Conservation (phyloP, 2,329 filamentous ascomycete genomes). For the Microcera coccophila region DNA sequence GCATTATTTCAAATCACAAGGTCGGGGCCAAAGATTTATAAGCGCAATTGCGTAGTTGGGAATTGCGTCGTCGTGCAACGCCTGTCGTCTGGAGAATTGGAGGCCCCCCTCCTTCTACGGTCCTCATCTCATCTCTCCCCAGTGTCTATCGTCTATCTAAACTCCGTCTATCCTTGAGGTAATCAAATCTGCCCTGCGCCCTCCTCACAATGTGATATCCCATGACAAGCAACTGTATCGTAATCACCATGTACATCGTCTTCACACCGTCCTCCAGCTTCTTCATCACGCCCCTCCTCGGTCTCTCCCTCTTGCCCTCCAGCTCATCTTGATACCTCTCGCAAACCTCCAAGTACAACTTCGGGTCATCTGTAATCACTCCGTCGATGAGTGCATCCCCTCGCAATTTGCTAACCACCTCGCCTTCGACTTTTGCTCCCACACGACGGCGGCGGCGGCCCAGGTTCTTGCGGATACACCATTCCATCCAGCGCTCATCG, state of each 20-base stretch:
- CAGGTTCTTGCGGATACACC: constrained; percentile 55
- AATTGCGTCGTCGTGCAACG: too few species aligned
- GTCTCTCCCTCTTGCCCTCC: constrained; percentile 22
- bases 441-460: constrained; percentile 34
- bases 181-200: constrained; percentile 28
- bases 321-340: constrained; percentile 35
- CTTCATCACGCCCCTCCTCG: constrained; percentile 10
- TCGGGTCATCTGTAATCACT: constrained; percentile 81
- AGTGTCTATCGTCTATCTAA: constrained; percentile 11
- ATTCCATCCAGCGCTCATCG: constrained; percentile 71
- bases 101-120: too few species aligned
- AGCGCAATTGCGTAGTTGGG: too few species aligned
- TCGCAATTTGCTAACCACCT: not conserved
- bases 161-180: constrained; percentile 18
- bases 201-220: constrained; percentile 24
- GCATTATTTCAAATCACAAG: too few species aligned
- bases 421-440: not conserved
- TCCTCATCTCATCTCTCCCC: too few species aligned
- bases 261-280: constrained; percentile 13
- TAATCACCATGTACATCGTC: constrained; percentile 15
- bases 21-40: too few species aligned
- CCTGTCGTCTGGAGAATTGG: too few species aligned
- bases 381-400: constrained; percentile 57
- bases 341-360: constrained; percentile 60
- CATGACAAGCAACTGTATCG: constrained; percentile 20